Conservation (phyloP, 2,329 filamentous ascomycete genomes). For the Ampelomyces quisqualis region DNA sequence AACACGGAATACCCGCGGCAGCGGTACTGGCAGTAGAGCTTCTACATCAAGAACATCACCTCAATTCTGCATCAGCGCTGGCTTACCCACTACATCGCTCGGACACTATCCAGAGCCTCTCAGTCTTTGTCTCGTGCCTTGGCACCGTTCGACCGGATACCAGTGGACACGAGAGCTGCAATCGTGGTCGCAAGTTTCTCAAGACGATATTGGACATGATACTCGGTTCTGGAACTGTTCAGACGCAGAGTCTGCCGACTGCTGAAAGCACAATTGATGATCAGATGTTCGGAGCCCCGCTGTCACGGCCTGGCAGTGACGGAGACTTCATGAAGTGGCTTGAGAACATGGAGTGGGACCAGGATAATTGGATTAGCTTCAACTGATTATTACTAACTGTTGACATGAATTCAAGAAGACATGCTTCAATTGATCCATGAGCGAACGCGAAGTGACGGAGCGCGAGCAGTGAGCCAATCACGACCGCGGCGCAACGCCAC, state of each 20-base stretch:
- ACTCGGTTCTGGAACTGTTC: constrained; percentile 29
- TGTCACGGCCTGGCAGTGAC: constrained; percentile 41
- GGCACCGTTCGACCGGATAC: constrained; percentile 43
- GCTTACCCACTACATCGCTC: constrained; percentile 44
- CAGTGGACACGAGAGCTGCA: constrained; percentile 46
- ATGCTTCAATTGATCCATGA: too few relatives aligned
- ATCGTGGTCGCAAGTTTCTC: constrained; percentile 46
- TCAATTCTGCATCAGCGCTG: constrained; percentile 18
- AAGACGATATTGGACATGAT: constrained; percentile 49
- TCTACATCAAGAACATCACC: constrained; percentile 46
- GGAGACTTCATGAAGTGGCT: constrained; percentile 50
- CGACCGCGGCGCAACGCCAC: neutral
- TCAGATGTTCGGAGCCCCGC: constrained; percentile 37
- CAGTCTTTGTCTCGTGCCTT: constrained; percentile 49
- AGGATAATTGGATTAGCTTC: constrained; percentile 35
- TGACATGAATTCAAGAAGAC: neutral
- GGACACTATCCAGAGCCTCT: constrained; percentile 49
- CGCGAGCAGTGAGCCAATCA: too few relatives aligned
- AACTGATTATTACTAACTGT: constrained; percentile 15
- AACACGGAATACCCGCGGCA: constrained; percentile 47
- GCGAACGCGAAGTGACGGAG: too few relatives aligned
- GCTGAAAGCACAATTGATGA: constrained; percentile 21
- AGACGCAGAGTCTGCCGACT: constrained; percentile 4
- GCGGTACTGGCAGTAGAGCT: constrained; percentile 48
- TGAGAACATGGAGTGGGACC: constrained; percentile 48